A percentile compares a stretch with the other conserved stretches of the same genome.
phyloP scores from a whole-genome alignment of 768 basidiomycete species.

The Clavulina sp. region DNA sequence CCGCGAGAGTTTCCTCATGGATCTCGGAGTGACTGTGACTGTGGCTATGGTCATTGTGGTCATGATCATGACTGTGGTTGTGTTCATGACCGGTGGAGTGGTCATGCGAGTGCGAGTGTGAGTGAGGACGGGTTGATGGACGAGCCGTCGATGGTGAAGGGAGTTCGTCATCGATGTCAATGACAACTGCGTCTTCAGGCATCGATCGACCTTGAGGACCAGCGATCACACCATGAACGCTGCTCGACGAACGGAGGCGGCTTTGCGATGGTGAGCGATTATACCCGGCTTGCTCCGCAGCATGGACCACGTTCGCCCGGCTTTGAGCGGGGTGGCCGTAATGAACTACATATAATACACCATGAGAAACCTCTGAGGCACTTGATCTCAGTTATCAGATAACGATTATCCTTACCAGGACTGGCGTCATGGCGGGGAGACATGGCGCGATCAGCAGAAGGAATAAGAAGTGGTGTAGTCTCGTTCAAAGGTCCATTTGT shows the following conservation, averaged over 20 bases:
- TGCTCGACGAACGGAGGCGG: conserved; percentile 7
- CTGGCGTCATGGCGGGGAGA: conserved; percentile 19
- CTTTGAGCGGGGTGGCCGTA: conserved; percentile 40
- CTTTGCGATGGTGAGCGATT: conserved; percentile 13
- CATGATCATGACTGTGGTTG: background rate
- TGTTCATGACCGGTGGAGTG: background rate
- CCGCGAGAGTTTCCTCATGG: conserved; percentile 3
- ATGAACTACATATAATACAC: background rate
- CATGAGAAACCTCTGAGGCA: background rate
- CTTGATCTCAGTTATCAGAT: background rate
- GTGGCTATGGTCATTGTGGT: background rate
- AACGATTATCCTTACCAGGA: conserved; percentile 1
- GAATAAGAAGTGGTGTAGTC: background rate
- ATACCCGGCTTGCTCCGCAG: conserved; percentile 52
- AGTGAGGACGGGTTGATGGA: conserved; percentile 1
- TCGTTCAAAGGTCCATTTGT: conserved; percentile 4
- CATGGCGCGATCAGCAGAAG: background rate
- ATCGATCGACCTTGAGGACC: too few relatives aligned
- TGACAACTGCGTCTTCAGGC: background rate
- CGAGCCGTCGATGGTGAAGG: background rate
- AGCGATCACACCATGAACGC: background rate
- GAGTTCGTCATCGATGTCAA: background rate
- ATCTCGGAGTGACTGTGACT: background rate
- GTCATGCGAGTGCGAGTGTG: conserved; percentile 12
- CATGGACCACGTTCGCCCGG: conserved; percentile 36